Conservation (phyloP, 1,284 basidiomycete genomes). For the Volvariella volvacea region DNA sequence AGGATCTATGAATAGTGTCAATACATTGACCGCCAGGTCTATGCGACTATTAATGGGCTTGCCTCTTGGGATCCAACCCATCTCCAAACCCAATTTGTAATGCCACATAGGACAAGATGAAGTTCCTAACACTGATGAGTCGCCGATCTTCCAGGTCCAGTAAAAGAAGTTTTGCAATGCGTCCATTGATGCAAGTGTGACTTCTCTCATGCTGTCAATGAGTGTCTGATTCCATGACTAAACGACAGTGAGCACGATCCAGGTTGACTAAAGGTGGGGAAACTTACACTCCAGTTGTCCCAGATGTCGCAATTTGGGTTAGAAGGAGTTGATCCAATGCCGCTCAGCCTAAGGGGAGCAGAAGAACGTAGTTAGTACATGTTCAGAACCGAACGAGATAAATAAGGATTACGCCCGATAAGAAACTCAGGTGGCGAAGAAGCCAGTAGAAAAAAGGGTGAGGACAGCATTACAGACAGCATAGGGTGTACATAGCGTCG, state of each 20-base stretch:
- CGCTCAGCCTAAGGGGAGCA: conserved; percentile 44
- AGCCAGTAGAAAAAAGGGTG: no score
- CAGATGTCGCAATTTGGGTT: conserved; percentile 45
- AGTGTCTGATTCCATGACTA: conserved; percentile 43
- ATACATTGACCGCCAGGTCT: no score
- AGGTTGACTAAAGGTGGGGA: conserved; percentile 5
- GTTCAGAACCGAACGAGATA: no score
- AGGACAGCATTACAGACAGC: no score
- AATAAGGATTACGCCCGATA: no score
- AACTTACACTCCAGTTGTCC: conserved; percentile 35
- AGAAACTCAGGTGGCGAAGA: no score
- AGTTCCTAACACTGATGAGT: conserved; percentile 45
- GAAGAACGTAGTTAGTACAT: no score
- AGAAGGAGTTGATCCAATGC: conserved; percentile 48
- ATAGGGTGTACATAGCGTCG: no score
- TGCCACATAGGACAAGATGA: conserved; percentile 72
- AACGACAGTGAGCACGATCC: no score
- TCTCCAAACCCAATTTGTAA: conserved; percentile 63
- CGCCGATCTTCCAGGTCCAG: conserved; percentile 81
- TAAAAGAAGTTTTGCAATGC: conserved; percentile 78
- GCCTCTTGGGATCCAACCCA: conserved; percentile 68
- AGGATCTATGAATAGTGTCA: conserved; percentile 47
- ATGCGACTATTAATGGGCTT: no score
- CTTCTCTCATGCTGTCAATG: conserved; percentile 46
- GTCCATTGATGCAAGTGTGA: conserved; percentile 66